Base-by-base conservation (phyloP, 2,329 filamentous ascomycete species). In the Zopfia rhizophila region DNA sequence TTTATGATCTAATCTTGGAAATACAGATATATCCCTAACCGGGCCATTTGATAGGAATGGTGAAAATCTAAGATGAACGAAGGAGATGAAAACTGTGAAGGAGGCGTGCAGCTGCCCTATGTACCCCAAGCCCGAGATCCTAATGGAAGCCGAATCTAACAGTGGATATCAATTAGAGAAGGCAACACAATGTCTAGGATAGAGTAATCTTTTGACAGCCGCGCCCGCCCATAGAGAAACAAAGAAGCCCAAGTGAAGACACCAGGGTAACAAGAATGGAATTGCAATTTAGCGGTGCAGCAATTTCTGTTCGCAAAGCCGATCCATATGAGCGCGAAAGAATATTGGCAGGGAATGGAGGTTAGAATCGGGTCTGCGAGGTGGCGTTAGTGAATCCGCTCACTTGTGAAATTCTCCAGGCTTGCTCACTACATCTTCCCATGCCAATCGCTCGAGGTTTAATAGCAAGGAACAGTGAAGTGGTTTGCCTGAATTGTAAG, bases 221-320 rank as follows among this genome's bases (percentile, higher is more conserved):
- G 17, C 38, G 35, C 38, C 38, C 40, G 21, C 42, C 29, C 49
- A 48, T 44, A 45, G 39, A 33, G 39, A 37, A 38, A 36, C 6
- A n/a, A 18, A 38, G 14, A 37, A 30, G 16, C 22, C 30, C 36
- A 38, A 1, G 24, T 32, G 16, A 38, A 46, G 45, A 51, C 46
- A 51, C 30, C 39, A 31, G 28, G 33, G 11, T 16, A 24, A 45
- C 35, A 18, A 38, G 27, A 35, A 48, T 63, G 5, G 54, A 55
- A 8, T n/a, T n/a, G n/a, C n/a, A n/a, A n/a, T n/a, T n/a, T n/a
- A n/a, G n/a, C n/a, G n/a, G n/a, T n/a, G n/a, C n/a, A n/a, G n/a
- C n/a, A n/a, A n/a, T n/a, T n/a, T n/a, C n/a, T n/a, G n/a, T n/a
- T n/a, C n/a, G n/a, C n/a, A n/a, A n/a, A n/a, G n/a, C n/a, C n/a